Base-by-base conservation (phyloP, 1,284 basidiomycete genomes). In the Cryptococcus jaspeensis region DNA sequence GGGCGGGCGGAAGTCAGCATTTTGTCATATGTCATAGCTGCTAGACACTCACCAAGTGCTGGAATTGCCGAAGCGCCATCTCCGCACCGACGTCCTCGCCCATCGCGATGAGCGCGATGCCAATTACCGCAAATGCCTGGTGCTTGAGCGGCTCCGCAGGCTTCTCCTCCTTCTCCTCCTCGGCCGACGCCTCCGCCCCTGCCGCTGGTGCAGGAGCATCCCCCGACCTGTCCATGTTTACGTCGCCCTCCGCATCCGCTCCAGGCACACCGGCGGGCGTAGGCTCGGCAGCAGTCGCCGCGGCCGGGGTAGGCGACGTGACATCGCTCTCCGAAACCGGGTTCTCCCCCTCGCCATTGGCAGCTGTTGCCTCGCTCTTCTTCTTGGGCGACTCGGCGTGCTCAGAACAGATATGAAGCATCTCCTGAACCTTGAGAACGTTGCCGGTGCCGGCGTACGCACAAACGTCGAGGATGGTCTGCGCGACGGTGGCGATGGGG, bases 61-160 rank as follows among this genome's bases (percentile, higher is more conserved):
- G 94, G 82, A 97, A 93, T 70, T 93, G 90, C 66, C 93, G 81
- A 62, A 96, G 78, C 3, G 89, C 88, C 94, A 99, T 99, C 78
- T 99, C 93, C 3, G 94, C 87, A 51, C 96, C 96, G 46, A 99
- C 88, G 48, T 99, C 95, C 78, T 99, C 96, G 41, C 96, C 96
- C 94, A 99, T 99, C 1, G 95, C 89, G 42, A 99, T 89, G 49
- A 99, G 79, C 0, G 95, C 89, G 66, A 99, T 92, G 43, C 92
- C 95, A 45, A 99, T 83, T 41, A 96, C 92, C 13, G 96, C 91
- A 65, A 98, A 91, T 1, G 91, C 85, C 78, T 98, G 92, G 83
- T 91, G 92, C 38, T 88, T 87, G 65, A 96, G 89, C 60, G 90
- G 84, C 65, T 83, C 80, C 49, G 84, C 80, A 28, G 58, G 53